Evolutionary conservation across 108 stramenopile species (phyloP), one percentile per base, ranked within the genome.

Genomic region (Poteriospumella lacustris): DNA sequence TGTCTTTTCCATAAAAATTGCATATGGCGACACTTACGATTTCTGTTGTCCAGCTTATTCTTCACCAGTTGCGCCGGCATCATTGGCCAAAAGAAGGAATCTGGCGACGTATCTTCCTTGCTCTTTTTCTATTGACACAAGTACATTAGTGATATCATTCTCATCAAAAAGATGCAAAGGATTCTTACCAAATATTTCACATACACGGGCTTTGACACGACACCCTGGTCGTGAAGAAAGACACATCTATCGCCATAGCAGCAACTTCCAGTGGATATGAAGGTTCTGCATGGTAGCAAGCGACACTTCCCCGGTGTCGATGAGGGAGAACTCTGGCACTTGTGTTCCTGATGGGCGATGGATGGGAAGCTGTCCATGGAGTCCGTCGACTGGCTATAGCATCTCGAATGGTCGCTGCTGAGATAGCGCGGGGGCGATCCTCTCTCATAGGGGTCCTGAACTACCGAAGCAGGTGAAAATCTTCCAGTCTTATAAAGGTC

Each of bases 241-340:
- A 73, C 70, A 38, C 70, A 73, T 42, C 70, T 36, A 56, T 73
- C 70, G 9, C 70, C 44, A 56, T 73, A 73, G 26, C 31, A 34
- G 31, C 70, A 73, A 26, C 26, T 28, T 19, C 70, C 70, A 42
- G 43, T 42, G 33, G 47, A 15, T 3, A 73, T 73, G 47, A 73
- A 73, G 15, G 70, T 73, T 3, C 41, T 3, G 33, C 70, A 73
- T 52, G 70, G 70, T 19, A 73, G 42, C 70, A 33, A 34, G 5
- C 70, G 26, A 24, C 60, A 64, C 36, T 64, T 64, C n/a, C n/a
- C n/a, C n/a, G n/a, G n/a, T n/a, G n/a, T n/a, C n/a, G n/a, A n/a
- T n/a, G n/a, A n/a, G n/a, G n/a, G n/a, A n/a, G n/a, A n/a, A n/a
- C n/a, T n/a, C n/a, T n/a, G n/a, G n/a, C n/a, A n/a, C n/a, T n/a